These are phyloP conservation scores for Debaryomycetaceae sp. DNA, from an alignment of 1,139 yeast genomes.

Conservation along the genomic window DNA sequence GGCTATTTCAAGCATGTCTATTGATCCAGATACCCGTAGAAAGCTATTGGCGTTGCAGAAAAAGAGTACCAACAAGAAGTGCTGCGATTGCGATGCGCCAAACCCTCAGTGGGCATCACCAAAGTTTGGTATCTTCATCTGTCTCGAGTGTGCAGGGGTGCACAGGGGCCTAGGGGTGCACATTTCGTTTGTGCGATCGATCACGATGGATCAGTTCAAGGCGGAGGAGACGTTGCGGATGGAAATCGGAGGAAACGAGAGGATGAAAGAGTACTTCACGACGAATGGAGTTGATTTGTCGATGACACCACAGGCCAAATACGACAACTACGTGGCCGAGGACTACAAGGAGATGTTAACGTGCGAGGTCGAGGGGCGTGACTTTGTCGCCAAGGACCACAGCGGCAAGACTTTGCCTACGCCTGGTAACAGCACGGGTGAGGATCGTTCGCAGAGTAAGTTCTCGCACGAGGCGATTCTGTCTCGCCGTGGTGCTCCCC, in stretches of 20 bases:
- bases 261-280: slow-evolving; percentile 64
- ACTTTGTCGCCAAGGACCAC: slow-evolving; percentile 66
- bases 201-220: slow-evolving; percentile 96
- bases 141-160: slow-evolving; percentile 95
- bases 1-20: slow-evolving; percentile 47
- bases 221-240: slow-evolving; percentile 84
- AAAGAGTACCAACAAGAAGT: slow-evolving; percentile 76
- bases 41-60: slow-evolving; percentile 78
- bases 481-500: slow-evolving; percentile 42
- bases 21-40: slow-evolving; percentile 87
- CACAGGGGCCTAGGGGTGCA: slow-evolving; percentile 98
- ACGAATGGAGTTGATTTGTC: slow-evolving; percentile 68
- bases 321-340: slow-evolving; percentile 87
- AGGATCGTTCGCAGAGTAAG: slow-evolving; percentile 9
- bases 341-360: slow-evolving; percentile 84
- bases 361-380: slow-evolving; percentile 70
- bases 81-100: slow-evolving; percentile 93
- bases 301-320: slow-evolving; percentile 69
- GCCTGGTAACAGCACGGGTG: slow-evolving; percentile 1
- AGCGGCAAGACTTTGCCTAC: slow-evolving; percentile 46
- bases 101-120: slow-evolving; percentile 99
- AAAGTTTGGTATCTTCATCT: slow-evolving; percentile 92
- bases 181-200: slow-evolving; percentile 91
- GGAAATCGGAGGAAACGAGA: slow-evolving; percentile 94
- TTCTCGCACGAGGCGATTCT: slow-evolving; percentile 29